Conservation (phyloP, 345 rosid species). For the Microthlaspi erraticum region DNA sequence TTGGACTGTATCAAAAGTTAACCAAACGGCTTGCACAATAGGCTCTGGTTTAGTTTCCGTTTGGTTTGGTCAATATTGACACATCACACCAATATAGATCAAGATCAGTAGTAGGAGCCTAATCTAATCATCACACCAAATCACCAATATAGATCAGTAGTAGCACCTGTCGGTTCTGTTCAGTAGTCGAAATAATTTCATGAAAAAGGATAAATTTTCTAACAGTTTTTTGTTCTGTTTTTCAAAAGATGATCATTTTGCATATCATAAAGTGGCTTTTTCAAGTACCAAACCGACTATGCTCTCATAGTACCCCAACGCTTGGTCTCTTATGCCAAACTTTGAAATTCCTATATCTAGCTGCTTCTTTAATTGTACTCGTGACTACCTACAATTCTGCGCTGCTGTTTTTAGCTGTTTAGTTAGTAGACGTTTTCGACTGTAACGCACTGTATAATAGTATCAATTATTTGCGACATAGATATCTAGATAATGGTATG, state of each 20-base stretch:
- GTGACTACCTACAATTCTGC: not conserved
- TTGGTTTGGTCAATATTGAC: no score
- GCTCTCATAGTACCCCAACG: not conserved
- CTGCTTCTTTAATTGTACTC: not conserved
- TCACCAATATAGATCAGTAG: no score
- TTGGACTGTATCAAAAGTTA: not conserved
- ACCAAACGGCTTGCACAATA: conserved; percentile 2
- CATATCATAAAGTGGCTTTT: not conserved
- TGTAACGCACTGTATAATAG: not conserved
- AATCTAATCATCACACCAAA: no score
- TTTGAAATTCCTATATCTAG: not conserved
- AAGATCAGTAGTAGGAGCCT: no score
- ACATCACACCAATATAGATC: no score
- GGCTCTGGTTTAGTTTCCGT: not conserved
- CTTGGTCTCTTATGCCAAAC: conserved; percentile 13
- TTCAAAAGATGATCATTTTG: not conserved
- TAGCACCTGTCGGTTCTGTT: not conserved
- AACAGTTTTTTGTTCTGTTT: not conserved
- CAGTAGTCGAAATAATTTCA: not conserved
- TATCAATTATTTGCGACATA: conserved; percentile 10
- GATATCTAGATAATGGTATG: conserved; percentile 4
- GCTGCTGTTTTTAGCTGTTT: not conserved
- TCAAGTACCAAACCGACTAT: conserved; percentile 13
- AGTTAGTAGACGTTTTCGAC: not conserved
- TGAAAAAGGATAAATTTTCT: not conserved